A percentile compares a stretch with the other conserved stretches of the same genome.
Evolutionary conservation across 2,329 filamentous ascomycete genomes (phyloP).

Genomic region (Xylaria polymorpha): DNA sequence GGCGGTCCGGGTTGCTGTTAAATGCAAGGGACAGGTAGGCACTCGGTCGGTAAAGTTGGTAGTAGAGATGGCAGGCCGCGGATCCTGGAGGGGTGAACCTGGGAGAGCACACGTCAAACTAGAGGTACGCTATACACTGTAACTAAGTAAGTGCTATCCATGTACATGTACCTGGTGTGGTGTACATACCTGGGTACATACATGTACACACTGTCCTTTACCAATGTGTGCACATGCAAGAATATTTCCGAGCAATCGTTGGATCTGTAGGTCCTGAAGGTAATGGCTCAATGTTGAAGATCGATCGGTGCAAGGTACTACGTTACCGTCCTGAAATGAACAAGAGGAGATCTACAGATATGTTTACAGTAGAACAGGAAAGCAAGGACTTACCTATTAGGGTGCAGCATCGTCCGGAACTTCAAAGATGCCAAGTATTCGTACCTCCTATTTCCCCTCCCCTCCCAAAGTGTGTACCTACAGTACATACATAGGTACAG

Average conservation of each 20-base stretch:
- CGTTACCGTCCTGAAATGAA: not conserved
- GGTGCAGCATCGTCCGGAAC: slow-evolving; percentile 1
- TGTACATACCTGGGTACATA: not conserved
- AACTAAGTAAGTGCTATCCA: slow-evolving; percentile 2
- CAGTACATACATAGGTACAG: no score
- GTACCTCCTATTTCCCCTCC: not conserved
- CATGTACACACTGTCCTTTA: not conserved
- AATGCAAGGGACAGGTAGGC: slow-evolving; percentile 36
- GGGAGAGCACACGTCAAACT: slow-evolving; percentile 9
- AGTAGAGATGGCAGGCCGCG: not conserved
- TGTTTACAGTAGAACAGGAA: not conserved
- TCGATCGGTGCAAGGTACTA: not conserved
- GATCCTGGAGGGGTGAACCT: slow-evolving; percentile 15
- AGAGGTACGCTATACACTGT: not conserved
- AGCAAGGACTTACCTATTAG: slow-evolving; percentile 13
- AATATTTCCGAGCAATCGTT: slow-evolving; percentile 6
- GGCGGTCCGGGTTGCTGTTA: slow-evolving; percentile 31
- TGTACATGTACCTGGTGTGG: not conserved
- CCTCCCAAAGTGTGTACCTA: no score
- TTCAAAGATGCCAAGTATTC: not conserved
- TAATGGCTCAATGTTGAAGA: not conserved
- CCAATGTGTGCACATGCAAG: not conserved
- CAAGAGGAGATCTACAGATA: slow-evolving; percentile 4
- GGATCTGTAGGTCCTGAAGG: not conserved
- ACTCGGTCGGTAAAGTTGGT: slow-evolving; percentile 10